phyloP scores from a whole-genome alignment of 2,329 filamentous ascomycete species.

The Arachnomyces sp. region DNA sequence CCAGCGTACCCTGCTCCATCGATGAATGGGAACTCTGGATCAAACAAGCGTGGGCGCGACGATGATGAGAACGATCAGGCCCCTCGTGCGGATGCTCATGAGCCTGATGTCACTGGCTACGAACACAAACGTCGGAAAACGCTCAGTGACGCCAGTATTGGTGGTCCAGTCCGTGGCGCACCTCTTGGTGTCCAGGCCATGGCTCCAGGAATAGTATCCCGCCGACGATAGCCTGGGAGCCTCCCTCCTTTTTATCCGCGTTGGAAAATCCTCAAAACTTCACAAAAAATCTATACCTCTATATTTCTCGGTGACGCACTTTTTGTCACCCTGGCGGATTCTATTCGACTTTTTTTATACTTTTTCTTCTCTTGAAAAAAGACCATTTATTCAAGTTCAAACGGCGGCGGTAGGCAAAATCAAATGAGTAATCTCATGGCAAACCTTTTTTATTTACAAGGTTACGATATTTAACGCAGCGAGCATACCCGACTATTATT shows the following conservation, averaged over 20 bases:
- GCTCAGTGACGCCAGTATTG: slow-evolving; percentile 50
- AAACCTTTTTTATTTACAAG: background rate
- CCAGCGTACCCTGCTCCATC: slow-evolving; percentile 40
- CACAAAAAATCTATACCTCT: background rate
- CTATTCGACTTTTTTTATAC: background rate
- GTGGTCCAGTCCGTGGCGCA: slow-evolving; percentile 35
- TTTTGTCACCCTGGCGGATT: slow-evolving; percentile 1
- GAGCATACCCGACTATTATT: background rate
- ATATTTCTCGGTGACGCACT: background rate
- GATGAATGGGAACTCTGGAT: slow-evolving; percentile 55
- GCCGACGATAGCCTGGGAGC: slow-evolving; percentile 26
- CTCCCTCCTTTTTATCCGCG: background rate
- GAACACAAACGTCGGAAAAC: slow-evolving; percentile 73
- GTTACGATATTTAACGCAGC: slow-evolving; percentile 7
- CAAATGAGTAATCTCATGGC: slow-evolving; percentile 2
- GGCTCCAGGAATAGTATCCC: slow-evolving; percentile 35
- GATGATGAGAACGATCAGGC: slow-evolving; percentile 59
- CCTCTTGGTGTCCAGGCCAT: slow-evolving; percentile 34
- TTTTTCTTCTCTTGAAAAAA: background rate
- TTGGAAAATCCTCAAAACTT: background rate
- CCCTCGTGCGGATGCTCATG: slow-evolving; percentile 52
- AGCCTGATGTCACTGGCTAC: slow-evolving; percentile 48
- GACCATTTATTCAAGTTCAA: background rate
- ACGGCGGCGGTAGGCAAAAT: background rate
- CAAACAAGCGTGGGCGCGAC: slow-evolving; percentile 55